A percentile compares a stretch with the other conserved stretches of the same genome.
Conservation (phyloP, 73 alveolate species). For the Stentor coeruleus region DNA sequence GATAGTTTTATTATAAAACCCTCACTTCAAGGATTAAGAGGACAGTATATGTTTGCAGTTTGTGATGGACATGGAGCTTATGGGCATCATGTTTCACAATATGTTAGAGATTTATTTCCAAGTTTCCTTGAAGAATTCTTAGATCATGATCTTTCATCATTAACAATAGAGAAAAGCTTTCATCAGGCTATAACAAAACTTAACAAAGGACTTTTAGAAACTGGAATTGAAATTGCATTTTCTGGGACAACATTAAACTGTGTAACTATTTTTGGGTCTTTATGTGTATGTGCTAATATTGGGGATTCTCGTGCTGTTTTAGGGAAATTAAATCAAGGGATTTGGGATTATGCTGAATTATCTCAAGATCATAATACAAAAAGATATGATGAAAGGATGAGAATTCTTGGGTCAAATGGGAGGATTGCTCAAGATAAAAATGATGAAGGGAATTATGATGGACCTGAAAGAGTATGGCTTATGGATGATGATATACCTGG, state of each 20-base stretch:
- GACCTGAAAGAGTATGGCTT: slow-evolving; percentile 85
- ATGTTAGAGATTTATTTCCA: slow-evolving; percentile 43
- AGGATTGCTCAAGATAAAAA: slow-evolving; percentile 42
- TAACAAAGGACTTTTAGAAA: neutral
- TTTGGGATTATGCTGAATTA: slow-evolving; percentile 22
- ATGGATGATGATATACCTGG: slow-evolving; percentile 82
- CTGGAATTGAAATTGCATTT: slow-evolving; percentile 39
- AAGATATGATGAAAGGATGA: slow-evolving; percentile 59
- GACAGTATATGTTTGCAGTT: slow-evolving; percentile 48
- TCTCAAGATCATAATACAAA: slow-evolving; percentile 80
- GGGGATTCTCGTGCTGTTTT: slow-evolving; percentile 60
- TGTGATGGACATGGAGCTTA: slow-evolving; percentile 66
- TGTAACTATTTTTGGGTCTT: slow-evolving; percentile 40
- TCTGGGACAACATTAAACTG: slow-evolving; percentile 49
- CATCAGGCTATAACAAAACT: neutral
- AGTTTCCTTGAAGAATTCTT: neutral
- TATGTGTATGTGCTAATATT: slow-evolving; percentile 50
- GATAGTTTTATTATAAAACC: slow-evolving; percentile 49
- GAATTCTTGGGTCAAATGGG: slow-evolving; percentile 65
- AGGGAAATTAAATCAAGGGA: slow-evolving; percentile 62
- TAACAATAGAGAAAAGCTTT: neutral
- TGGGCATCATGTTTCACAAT: slow-evolving; percentile 54
- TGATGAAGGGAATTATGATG: slow-evolving; percentile 58
- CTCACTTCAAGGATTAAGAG: slow-evolving; percentile 48
- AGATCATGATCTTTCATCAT: neutral